A percentile compares a stretch with the other conserved stretches of the same genome.
These are phyloP conservation scores for Sporothrix inflata DNA, from an alignment of 2,329 filamentous ascomycete genomes.

Conservation along the genomic window DNA sequence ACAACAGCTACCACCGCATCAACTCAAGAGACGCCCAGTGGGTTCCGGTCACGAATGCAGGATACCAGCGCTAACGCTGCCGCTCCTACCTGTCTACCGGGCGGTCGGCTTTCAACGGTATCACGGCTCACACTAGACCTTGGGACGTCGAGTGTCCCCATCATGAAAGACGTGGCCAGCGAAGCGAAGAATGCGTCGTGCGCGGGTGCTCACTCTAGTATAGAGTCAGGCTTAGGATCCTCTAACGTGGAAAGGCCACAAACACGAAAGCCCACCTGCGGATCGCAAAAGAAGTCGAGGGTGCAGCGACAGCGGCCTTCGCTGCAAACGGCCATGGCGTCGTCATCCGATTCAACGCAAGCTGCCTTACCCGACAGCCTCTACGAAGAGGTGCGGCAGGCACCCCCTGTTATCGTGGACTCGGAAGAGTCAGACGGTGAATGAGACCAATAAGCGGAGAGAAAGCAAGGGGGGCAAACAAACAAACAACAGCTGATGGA, in stretches of 20 bases:
- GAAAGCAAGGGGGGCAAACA: background rate
- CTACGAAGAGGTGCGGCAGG: constrained; percentile 46
- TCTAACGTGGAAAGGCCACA: background rate
- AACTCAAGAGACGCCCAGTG: constrained; percentile 34
- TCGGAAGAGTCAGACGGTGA: constrained; percentile 43
- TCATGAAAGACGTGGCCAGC: background rate
- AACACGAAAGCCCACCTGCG: background rate
- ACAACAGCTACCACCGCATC: constrained; percentile 48
- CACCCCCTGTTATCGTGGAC: constrained; percentile 45
- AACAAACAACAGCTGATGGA: background rate
- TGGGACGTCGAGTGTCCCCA: background rate
- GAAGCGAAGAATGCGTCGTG: background rate
- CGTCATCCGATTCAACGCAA: constrained; percentile 48
- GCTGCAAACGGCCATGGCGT: background rate
- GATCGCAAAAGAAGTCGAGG: background rate
- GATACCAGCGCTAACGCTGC: background rate
- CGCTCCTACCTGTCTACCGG: too few species aligned
- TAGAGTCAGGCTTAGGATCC: too few species aligned
- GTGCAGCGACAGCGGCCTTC: background rate
- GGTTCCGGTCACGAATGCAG: background rate
- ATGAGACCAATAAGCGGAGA: background rate
- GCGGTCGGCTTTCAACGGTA: background rate
- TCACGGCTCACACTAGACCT: background rate
- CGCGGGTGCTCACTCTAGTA: too few species aligned
- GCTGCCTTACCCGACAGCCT: constrained; percentile 55